Evolutionary conservation across 345 rosid species (phyloP), one percentile per base, ranked within the genome.

Genomic region (Turnera subulata): DNA sequence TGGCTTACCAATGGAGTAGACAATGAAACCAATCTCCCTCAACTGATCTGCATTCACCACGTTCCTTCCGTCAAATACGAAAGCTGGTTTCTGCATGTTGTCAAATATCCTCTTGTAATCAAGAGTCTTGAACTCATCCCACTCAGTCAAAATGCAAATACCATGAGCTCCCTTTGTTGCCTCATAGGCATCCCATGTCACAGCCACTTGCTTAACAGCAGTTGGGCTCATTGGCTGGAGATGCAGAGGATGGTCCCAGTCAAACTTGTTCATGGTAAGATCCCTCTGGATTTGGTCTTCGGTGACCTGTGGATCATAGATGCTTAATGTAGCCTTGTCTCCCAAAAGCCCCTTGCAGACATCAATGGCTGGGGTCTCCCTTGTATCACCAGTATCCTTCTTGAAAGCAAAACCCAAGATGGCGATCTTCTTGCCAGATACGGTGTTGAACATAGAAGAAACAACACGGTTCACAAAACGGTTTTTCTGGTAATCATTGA

Each of bases 241-340:
- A 75, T 91, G 97, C 54, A 77, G 72, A 7, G 97, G 97, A 39
- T 91, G 97, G 67, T 91, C 97, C 96, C 91, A 91, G 67, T 85
- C 96, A 56, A 91, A 91, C 58, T 88, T 91, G 45, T 88, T 85
- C 97, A 91, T 85, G 53, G 82, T 76, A 13, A 91, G 85, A 70
- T 91, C 97, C 67, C 94, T 85, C 70, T 83, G 91, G 74, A 91
- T 87, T 76, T 91, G 96, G 42, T 91, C 96, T 69, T 80, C 85
- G 0, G 84, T 77, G 53, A 91, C 97, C 76, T 88, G 97, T 22
- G 94, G 96, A 50, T 91, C 96, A 25, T 87, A 91, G 44, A 91
- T 88, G 82, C 96, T 83, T 74, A 91, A 61, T 58, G 61, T 68
- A 46, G 97, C 97, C 64, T 87, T 90, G 76, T 90, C 97, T 32